Conservation (phyloP, 345 rosid species). For the Punica granatum region DNA sequence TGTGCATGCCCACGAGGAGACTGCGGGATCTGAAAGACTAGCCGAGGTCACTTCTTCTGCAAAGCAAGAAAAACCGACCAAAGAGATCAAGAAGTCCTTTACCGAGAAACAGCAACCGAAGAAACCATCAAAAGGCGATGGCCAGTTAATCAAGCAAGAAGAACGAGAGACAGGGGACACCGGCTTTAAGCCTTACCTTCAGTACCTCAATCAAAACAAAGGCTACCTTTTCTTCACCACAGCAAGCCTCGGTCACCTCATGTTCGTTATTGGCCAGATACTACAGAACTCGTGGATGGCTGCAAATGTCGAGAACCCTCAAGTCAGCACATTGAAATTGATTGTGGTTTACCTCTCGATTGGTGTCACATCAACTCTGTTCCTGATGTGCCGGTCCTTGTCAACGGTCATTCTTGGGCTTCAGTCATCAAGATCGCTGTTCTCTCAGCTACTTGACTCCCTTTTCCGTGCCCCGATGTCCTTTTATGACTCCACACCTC, state of each 20-base stretch:
- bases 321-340: constrained; percentile 44
- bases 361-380: constrained; percentile 37
- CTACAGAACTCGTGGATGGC: constrained; percentile 78
- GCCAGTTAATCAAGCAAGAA: constrained; percentile 74
- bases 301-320: constrained; percentile 55
- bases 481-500: constrained; percentile 85
- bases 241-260: constrained; percentile 36
- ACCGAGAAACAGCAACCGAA: constrained; percentile 32
- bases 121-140: constrained; percentile 35
- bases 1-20: constrained; percentile 88
- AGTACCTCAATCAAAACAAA: constrained; percentile 62
- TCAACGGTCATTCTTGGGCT: constrained; percentile 42
- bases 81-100: constrained; percentile 52
- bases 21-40: constrained; percentile 75
- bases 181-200: constrained; percentile 67
- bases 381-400: constrained; percentile 51
- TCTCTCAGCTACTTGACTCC: constrained; percentile 58
- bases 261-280: constrained; percentile 51
- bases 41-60: constrained; percentile 29
- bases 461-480: constrained; percentile 81
- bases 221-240: constrained; percentile 59
- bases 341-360: constrained; percentile 52
- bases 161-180: constrained; percentile 76
- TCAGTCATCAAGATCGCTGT: constrained; percentile 57
- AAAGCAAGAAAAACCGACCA: constrained; percentile 19